Percentiles rank a stretch among this genome's conserved stretches.
Evolutionary conservation across 1,284 basidiomycete genomes (phyloP).

Genomic region (Athelia sp.): DNA sequence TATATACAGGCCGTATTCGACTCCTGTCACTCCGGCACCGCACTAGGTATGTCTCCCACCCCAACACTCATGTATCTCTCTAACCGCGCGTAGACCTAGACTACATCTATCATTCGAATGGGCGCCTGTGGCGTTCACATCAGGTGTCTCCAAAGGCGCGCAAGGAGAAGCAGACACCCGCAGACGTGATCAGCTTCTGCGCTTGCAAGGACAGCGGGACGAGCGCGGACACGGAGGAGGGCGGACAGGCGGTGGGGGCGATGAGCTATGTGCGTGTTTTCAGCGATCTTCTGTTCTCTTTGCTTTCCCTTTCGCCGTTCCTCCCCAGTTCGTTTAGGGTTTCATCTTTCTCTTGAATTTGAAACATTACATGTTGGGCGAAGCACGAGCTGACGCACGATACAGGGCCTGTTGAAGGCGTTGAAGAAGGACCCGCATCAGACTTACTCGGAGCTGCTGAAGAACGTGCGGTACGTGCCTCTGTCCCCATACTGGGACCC

Average conservation of each 20-base stretch:
- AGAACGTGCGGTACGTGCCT: conserved; percentile 34
- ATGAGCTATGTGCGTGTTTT: conserved; percentile 53
- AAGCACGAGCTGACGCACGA: no score
- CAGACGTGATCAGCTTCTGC: conserved; percentile 47
- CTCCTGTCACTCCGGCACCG: conserved; percentile 61
- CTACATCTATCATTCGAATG: conserved; percentile 59
- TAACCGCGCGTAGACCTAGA: conserved; percentile 44
- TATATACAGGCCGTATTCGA: conserved; percentile 58
- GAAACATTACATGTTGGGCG: no score
- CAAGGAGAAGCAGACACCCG: conserved; percentile 29
- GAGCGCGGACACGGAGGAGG: conserved; percentile 50
- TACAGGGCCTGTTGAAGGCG: not conserved
- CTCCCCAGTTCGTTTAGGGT: no score
- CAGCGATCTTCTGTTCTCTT: no score
- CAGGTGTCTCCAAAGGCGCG: conserved; percentile 35
- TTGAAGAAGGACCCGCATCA: conserved; percentile 59
- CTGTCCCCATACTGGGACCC: not conserved
- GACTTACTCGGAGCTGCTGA: conserved; percentile 71
- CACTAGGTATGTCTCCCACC: no score
- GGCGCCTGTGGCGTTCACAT: conserved; percentile 42
- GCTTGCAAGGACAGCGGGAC: conserved; percentile 81
- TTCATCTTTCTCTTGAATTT: conserved; percentile 36
- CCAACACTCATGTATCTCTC: no score
- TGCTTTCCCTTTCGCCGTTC: no score
- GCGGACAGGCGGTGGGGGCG: conserved; percentile 58